These are phyloP conservation scores for Dictyostelium gargantuum DNA, from an alignment of 208 protist genomes.

Conservation along the genomic window DNA sequence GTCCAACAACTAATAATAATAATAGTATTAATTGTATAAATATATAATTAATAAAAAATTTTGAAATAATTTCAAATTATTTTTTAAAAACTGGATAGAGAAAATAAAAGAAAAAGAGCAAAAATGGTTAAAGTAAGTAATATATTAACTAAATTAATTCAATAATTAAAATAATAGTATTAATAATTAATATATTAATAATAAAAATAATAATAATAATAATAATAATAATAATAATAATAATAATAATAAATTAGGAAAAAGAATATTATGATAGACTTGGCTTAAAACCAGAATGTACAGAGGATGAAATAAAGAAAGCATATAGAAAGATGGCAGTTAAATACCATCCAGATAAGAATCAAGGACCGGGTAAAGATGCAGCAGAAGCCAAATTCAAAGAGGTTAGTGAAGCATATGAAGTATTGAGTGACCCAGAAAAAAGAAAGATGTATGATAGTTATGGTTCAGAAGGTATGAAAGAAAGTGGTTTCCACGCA, in stretches of 20 bases:
- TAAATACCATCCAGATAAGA: constrained; percentile 69
- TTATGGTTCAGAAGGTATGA: constrained; percentile 86
- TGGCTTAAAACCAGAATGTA: constrained; percentile 70
- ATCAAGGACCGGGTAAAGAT: constrained; percentile 44
- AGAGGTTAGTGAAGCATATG: constrained; percentile 96
- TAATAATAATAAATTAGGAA: constrained; percentile 27
- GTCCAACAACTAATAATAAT: not conserved
- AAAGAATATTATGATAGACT: constrained; percentile 79
- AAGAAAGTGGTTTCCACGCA: constrained; percentile 81
- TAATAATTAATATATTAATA: too few species aligned
- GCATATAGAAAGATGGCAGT: constrained; percentile 68
- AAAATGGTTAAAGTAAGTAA: constrained; percentile 33
- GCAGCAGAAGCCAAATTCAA: constrained; percentile 89
- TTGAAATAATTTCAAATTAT: not conserved
- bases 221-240: too few species aligned
- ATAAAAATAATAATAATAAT: too few species aligned
- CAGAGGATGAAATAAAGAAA: constrained; percentile 64
- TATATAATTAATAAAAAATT: not conserved
- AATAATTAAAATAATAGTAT: not conserved
- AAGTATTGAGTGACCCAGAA: constrained; percentile 95
- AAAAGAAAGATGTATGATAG: constrained; percentile 98
- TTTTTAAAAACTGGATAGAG: not conserved
- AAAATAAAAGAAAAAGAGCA: not conserved
- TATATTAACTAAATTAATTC: not conserved
- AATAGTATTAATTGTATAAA: not conserved